A percentile compares a stretch with the other conserved stretches of the same genome.
Evolutionary conservation across 345 rosid species (phyloP).

Genomic region (Linum lewisii): DNA sequence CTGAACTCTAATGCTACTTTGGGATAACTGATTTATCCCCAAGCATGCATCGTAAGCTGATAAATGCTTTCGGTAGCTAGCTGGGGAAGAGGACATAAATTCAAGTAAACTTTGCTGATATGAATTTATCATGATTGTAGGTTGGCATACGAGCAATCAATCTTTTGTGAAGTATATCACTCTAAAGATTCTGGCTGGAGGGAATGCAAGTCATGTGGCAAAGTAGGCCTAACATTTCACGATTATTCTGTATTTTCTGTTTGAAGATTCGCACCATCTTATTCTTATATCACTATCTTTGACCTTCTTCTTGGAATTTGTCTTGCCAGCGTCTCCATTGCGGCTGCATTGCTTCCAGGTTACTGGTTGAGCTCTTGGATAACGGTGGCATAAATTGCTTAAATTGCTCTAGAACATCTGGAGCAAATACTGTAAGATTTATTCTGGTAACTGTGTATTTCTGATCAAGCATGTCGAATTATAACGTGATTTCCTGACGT

Average conservation of each 20-base stretch:
- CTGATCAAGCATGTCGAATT: not conserved
- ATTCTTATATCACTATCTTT: slow-evolving; percentile 1
- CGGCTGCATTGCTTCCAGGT: slow-evolving; percentile 73
- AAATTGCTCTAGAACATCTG: slow-evolving; percentile 46
- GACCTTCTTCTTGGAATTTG: slow-evolving; percentile 12
- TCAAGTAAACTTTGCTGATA: not conserved
- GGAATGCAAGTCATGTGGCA: slow-evolving; percentile 53
- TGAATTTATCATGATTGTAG: slow-evolving; percentile 25
- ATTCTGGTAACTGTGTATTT: slow-evolving; percentile 1
- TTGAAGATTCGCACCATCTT: not conserved
- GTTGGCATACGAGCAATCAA: slow-evolving; percentile 55
- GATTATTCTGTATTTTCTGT: not conserved
- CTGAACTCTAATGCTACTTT: not conserved
- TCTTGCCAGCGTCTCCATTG: slow-evolving; percentile 70
- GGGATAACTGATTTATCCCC: not conserved
- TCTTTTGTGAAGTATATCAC: slow-evolving; percentile 72
- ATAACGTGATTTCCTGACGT: not conserved
- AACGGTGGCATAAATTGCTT: slow-evolving; percentile 74
- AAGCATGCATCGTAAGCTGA: not conserved
- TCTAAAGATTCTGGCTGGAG: slow-evolving; percentile 82
- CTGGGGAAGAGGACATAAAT: not conserved
- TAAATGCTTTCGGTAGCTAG: not conserved
- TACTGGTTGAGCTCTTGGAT: slow-evolving; percentile 53
- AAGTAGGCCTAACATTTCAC: slow-evolving; percentile 28
- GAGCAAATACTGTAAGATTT: slow-evolving; percentile 49